These are phyloP conservation scores for Naganishia albida DNA, from an alignment of 1,284 basidiomycete genomes.

Conservation along the genomic window DNA sequence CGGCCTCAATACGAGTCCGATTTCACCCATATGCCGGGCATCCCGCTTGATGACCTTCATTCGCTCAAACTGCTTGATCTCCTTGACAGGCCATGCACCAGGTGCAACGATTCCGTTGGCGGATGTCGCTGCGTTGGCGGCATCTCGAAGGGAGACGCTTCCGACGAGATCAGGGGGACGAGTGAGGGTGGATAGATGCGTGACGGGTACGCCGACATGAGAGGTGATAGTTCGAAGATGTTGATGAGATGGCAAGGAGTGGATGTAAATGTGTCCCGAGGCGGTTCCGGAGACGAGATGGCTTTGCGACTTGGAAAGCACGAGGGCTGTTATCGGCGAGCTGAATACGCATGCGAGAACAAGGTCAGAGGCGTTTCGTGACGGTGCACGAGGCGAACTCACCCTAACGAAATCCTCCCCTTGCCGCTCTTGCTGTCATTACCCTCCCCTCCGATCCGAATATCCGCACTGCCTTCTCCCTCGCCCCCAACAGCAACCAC, in stretches of 20 bases:
- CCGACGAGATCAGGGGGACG: slow-evolving; percentile 80
- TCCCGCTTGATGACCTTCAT: slow-evolving; percentile 45
- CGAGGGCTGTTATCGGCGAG: slow-evolving; percentile 65
- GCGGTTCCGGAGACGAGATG: slow-evolving; percentile 73
- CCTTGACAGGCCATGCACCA: slow-evolving; percentile 47
- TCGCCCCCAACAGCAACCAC: slow-evolving; percentile 73
- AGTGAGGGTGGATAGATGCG: slow-evolving; percentile 71
- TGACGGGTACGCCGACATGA: slow-evolving; percentile 70
- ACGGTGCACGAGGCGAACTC: slow-evolving; percentile 39
- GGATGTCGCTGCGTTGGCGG: slow-evolving; percentile 55
- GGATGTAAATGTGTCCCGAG: slow-evolving; percentile 73
- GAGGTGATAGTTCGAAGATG: slow-evolving; percentile 72
- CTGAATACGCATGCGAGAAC: slow-evolving; percentile 49
- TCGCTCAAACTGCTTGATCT: slow-evolving; percentile 50
- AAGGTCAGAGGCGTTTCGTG: slow-evolving; percentile 21
- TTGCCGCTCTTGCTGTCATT: slow-evolving; percentile 56
- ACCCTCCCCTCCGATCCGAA: slow-evolving; percentile 63
- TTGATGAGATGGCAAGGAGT: slow-evolving; percentile 88
- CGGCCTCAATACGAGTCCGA: slow-evolving; percentile 39
- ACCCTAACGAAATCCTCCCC: slow-evolving; percentile 67
- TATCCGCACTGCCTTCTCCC: slow-evolving; percentile 64
- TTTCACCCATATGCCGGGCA: slow-evolving; percentile 41
- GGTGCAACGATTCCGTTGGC: slow-evolving; percentile 24
- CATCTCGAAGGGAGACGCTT: slow-evolving; percentile 62
- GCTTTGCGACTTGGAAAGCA: slow-evolving; percentile 72